Evolutionary conservation across 2,329 filamentous ascomycete genomes (phyloP), one percentile per base, ranked within the genome.

Genomic region (Cytospora paraplurivora): DNA sequence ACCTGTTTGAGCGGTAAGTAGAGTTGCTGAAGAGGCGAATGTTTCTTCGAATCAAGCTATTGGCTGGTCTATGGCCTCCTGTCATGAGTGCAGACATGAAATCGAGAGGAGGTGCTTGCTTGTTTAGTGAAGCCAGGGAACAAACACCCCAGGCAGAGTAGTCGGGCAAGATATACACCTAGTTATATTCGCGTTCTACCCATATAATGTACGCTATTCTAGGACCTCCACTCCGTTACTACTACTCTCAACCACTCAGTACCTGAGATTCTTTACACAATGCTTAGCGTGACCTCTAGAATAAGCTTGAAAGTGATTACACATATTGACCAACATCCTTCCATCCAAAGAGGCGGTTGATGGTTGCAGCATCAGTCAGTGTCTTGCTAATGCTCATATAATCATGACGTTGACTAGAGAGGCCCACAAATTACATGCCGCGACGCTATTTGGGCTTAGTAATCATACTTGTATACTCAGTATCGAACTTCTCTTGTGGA

Each of bases 311-410:
- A n/a, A 37, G 8, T 5, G 56, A 41, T 50, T n/a, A 37, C 32
- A 38, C 47, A 13, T 3, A 7, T 2, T 10, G 33, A 21, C 33
- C 17, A 51, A 58, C n/a, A 21, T n/a, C 19, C n/a, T 38, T 27
- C 15, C 52, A 38, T 34, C 17, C 19, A 19, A 38, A 15, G 10
- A 59, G 32, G 27, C n/a, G 19, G 27, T 27, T 27, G 27, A 37
- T 34, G 12, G 1, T 10, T 35, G 17, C 13, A 8, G 44, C 12
- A 5, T 47, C 10, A 12, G 7, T 47, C 10, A 12, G 7, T 47
- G 37, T 41, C 35, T 60, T 64, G 60, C 54, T 62, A 65, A 65
- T 65, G 60, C 63, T 65, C 63, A 62, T 56, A 56, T 61, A 64
- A 58, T 63, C 49, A 64, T 64, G 61, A 64, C 57, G 59, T 64